Evolutionary conservation across 345 rosid genomes (phyloP), one percentile per base, ranked within the genome.

Genomic region (Lumnitzera racemosa): DNA sequence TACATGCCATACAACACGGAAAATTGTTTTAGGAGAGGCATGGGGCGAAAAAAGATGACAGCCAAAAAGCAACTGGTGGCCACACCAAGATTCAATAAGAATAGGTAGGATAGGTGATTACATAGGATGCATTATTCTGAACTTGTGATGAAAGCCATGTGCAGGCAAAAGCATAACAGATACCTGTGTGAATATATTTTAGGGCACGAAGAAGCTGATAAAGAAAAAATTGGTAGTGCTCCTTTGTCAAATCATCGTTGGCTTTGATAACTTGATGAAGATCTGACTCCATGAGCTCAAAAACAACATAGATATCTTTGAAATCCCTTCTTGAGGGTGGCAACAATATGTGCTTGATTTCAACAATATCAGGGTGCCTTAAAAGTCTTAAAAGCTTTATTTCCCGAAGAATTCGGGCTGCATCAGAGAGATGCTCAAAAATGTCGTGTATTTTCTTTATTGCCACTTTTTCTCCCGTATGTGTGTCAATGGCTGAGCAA

Each of bases 211-310:
- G 87, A 46, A 91, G 83, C 72, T 91, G 98, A 67, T 91, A 91
- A 16, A 91, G 80, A 66, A 91, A 91, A 77, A 91, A 91, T 72
- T 91, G 98, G 75, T 91, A 83, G 72, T 91, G 98, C 70, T 91
- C 98, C 69, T 79, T 77, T 0, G 98, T 91, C 81, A 91, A 80
- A 71, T 91, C 98, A 71, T 91, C 98, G 70, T 91, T 91, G 46
- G 96, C 98, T 74, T 89, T 91, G 59, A 91, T 91, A 65, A 91
- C 98, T 74, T 89, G 96, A 76, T 91, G 96, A 62, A 91, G 95
- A 74, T 91, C 95, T 0, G 96, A 89, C 67, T 91, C 96, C 98
- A 91, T 91, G 62, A 89, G 87, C 83, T 91, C 98, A 61, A 91
- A 91, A 67, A 91, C 98, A 61, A 91, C 98, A 80, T 81, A 91